A percentile compares a stretch with the other conserved stretches of the same genome.
Conservation (phyloP, 768 basidiomycete species). For the Mycena capillaripes region DNA sequence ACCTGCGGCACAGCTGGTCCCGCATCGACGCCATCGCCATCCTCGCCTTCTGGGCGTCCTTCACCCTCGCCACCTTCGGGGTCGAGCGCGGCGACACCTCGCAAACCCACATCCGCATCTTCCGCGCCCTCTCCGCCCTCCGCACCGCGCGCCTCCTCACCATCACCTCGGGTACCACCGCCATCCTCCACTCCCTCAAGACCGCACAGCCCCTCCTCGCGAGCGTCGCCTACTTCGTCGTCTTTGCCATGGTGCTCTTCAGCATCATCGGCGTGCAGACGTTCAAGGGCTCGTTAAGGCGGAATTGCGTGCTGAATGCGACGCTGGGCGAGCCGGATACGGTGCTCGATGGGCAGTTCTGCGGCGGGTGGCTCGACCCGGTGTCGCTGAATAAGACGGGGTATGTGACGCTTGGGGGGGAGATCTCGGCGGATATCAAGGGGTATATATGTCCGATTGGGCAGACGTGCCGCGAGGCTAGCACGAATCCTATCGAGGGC, state of each 20-base stretch:
- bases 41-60: constrained; percentile 88
- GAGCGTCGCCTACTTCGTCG: constrained; percentile 90
- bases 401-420: constrained; percentile 49
- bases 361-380: constrained; percentile 87
- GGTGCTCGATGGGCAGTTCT: constrained; percentile 66
- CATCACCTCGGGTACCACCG: constrained; percentile 93
- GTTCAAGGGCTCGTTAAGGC: constrained; percentile 87
- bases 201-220: constrained; percentile 91
- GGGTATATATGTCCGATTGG: constrained; percentile 93
- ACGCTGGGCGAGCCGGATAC: constrained; percentile 66
- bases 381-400: constrained; percentile 61
- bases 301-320: constrained; percentile 70
- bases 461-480: constrained; percentile 86
- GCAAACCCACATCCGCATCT: constrained; percentile 82
- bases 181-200: constrained; percentile 94
- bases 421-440: constrained; percentile 58
- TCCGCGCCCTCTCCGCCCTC: constrained; percentile 90
- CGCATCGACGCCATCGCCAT: constrained; percentile 92
- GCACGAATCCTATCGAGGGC: constrained; percentile 73
- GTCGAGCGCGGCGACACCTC: constrained; percentile 75
- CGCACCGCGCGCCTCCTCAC: constrained; percentile 86
- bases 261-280: constrained; percentile 96
- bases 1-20: constrained; percentile 93
- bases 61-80: constrained; percentile 77
- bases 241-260: constrained; percentile 91